phyloP scores from a whole-genome alignment of 1,284 basidiomycete species.

The Fomitopsis pinicola region DNA sequence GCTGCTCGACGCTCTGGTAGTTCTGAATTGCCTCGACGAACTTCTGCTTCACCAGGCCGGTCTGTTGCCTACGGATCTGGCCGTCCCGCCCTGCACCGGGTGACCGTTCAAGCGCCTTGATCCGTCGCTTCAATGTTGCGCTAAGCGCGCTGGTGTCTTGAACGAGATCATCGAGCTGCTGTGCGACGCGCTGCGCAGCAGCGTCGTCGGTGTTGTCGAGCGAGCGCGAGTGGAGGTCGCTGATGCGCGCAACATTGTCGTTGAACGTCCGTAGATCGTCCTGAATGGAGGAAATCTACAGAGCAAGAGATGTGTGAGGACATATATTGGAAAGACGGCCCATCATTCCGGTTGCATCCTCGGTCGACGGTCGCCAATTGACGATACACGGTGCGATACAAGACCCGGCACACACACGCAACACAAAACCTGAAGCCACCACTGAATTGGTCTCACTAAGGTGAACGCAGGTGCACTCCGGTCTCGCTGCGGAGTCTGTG shows the following conservation, averaged over 20 bases:
- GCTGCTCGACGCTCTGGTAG: constrained; percentile 90
- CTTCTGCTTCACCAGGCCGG: constrained; percentile 73
- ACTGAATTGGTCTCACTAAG: no score
- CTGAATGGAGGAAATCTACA: constrained; percentile 70
- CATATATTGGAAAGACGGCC: neutral
- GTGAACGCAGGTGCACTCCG: no score
- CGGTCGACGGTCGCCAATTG: neutral
- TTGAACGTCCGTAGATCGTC: constrained; percentile 67
- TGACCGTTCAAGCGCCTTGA: constrained; percentile 76
- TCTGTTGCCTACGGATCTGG: constrained; percentile 82
- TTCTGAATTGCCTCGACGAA: constrained; percentile 84
- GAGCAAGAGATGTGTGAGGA: neutral
- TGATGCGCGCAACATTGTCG: constrained; percentile 63
- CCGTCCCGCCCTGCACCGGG: constrained; percentile 73
- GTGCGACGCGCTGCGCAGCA: constrained; percentile 55
- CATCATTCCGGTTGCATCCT: neutral
- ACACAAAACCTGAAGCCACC: no score
- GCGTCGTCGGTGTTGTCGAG: constrained; percentile 76
- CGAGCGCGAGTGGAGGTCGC: constrained; percentile 71
- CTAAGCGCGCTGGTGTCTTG: constrained; percentile 77
- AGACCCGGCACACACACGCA: no score
- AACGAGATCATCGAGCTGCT: constrained; percentile 71
- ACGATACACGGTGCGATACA: no score
- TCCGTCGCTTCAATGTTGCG: constrained; percentile 67
- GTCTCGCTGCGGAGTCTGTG: neutral